Evolutionary conservation across 2,329 filamentous ascomycete genomes (phyloP).

Genomic region (Fusarium sp.): DNA sequence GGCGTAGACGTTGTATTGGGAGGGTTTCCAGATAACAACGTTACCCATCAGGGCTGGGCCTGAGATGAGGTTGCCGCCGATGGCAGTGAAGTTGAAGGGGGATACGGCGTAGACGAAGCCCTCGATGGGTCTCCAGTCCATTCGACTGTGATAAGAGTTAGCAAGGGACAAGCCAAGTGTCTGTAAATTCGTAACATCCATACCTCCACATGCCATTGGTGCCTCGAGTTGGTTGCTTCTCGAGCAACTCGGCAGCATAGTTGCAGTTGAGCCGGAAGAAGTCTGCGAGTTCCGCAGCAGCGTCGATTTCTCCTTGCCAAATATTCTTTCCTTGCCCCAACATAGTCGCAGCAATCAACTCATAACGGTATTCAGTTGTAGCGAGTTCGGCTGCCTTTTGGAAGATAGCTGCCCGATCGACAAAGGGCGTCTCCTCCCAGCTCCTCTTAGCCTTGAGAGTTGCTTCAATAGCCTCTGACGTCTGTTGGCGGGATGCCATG

Average conservation of each 20-base stretch:
- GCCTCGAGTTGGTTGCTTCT: not conserved
- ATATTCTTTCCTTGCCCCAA: constrained; percentile 1
- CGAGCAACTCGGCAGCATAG: not conserved
- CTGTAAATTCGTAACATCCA: not conserved
- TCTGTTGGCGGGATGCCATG: not conserved
- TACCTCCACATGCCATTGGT: not conserved
- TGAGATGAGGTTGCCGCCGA: not conserved
- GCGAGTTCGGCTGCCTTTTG: not conserved
- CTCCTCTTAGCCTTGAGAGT: not conserved
- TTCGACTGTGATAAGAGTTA: not conserved
- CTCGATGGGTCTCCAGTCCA: not conserved
- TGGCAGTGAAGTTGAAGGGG: not conserved
- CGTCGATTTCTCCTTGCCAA: not conserved
- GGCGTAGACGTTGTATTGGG: constrained; percentile 46
- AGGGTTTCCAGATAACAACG: constrained; percentile 52
- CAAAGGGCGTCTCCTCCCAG: not conserved
- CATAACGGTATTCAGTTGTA: not conserved
- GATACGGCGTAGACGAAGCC: constrained; percentile 6
- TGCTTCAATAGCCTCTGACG: not conserved
- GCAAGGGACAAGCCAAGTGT: not conserved
- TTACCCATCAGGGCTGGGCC: constrained; percentile 4
- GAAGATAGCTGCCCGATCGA: not conserved
- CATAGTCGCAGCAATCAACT: constrained; percentile 3
- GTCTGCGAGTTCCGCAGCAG: not conserved
- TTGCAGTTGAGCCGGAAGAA: not conserved